Percentiles rank a stretch among this genome's conserved stretches.
Evolutionary conservation across 352 stramenopile genomes (phyloP).

Genomic region (Pythium apleroticum): DNA sequence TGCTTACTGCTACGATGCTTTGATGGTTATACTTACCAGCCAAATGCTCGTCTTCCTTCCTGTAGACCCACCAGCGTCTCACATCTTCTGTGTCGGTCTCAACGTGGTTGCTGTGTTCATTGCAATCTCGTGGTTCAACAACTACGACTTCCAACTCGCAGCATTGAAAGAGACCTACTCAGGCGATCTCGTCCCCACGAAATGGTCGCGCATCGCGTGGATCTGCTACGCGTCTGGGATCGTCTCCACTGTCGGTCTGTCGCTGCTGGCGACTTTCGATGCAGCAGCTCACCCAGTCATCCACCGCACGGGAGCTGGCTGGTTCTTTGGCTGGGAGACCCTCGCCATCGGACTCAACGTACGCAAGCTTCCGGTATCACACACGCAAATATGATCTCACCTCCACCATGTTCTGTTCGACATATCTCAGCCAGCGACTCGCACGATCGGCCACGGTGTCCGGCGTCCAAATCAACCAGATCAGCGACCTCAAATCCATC

Average conservation of each 20-base stretch:
- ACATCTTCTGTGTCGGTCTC: too few relatives aligned
- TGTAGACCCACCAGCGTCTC: too few relatives aligned
- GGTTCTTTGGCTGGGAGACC: background rate
- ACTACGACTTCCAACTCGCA: too few relatives aligned
- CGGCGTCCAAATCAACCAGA: background rate
- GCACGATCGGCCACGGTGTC: background rate
- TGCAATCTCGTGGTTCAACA: too few relatives aligned
- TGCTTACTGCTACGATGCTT: too few relatives aligned
- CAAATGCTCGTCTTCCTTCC: too few relatives aligned
- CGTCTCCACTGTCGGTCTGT: background rate
- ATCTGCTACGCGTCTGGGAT: background rate
- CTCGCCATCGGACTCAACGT: background rate
- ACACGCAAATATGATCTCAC: background rate
- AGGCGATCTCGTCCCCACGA: background rate
- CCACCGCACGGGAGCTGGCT: background rate
- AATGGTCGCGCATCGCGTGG: background rate
- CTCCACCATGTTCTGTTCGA: background rate
- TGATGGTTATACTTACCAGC: too few relatives aligned
- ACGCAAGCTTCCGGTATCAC: background rate
- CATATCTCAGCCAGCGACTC: background rate
- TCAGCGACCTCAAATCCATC: background rate
- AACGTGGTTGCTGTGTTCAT: too few relatives aligned
- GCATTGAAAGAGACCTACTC: too few relatives aligned
- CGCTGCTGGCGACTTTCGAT: background rate
- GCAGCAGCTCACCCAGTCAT: background rate